Conservation (phyloP, 2,329 filamentous ascomycete genomes). For the Alternaria rosae region DNA sequence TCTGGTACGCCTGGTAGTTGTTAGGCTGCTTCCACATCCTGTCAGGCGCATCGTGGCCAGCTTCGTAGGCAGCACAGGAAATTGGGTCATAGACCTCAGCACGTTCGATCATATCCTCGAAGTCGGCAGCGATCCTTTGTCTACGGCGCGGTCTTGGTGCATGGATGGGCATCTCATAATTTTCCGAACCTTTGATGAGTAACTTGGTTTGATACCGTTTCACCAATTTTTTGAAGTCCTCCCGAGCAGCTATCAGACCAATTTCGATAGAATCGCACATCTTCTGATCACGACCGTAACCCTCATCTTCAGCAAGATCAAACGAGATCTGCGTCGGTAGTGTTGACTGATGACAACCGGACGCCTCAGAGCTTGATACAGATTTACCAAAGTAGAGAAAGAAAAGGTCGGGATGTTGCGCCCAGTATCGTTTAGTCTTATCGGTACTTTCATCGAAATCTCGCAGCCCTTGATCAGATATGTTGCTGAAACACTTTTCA, state of each 20-base stretch:
- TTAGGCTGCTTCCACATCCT: accelerated
- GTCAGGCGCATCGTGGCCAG: accelerated
- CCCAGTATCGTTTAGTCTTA: neutral
- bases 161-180: neutral
- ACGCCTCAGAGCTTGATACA: neutral
- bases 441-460: no score
- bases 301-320: neutral
- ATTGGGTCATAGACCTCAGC: neutral
- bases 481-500: neutral
- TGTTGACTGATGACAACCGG: neutral
- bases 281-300: no score
- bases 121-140: neutral
- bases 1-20: neutral
- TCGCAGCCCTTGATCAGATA: neutral
- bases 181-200: no score
- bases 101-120: neutral
- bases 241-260: no score
- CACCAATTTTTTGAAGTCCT: no score
- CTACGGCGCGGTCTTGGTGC: neutral
- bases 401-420: neutral
- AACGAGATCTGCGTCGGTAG: neutral
- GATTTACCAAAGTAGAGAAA: neutral
- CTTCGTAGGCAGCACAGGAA: accelerated
- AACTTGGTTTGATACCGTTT: no score
- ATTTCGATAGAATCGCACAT: no score